Conservation (phyloP, 2,329 filamentous ascomycete genomes). For the Colletotrichum godetiae region DNA sequence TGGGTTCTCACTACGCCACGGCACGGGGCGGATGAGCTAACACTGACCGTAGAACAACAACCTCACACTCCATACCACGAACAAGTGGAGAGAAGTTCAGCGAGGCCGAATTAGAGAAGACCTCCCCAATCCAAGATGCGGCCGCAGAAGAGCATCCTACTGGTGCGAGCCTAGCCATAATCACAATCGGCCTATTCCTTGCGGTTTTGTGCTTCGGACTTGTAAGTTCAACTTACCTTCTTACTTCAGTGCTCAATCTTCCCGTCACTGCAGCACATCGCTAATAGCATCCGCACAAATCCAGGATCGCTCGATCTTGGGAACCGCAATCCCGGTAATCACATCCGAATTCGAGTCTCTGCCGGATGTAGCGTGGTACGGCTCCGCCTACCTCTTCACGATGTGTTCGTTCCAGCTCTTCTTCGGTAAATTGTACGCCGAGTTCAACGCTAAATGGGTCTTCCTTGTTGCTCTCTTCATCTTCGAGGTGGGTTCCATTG, state of each 20-base stretch:
- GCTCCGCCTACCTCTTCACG: constrained; percentile 8
- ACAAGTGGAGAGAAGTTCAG: neutral
- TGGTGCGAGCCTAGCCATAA: constrained; percentile 17
- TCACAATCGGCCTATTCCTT: constrained; percentile 18
- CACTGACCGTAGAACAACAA: neutral
- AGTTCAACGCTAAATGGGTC: constrained; percentile 61
- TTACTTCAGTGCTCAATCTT: neutral
- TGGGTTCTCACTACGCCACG: neutral
- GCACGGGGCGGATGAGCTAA: neutral
- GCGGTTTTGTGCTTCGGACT: constrained; percentile 30
- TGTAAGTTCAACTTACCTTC: neutral
- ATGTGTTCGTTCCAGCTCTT: constrained; percentile 53
- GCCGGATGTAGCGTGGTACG: constrained; percentile 29
- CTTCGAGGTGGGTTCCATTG: constrained; percentile 57
- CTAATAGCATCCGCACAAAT: neutral
- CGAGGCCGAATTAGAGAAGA: neutral
- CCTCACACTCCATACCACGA: neutral
- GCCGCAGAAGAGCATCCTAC: neutral
- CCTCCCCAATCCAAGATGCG: neutral
- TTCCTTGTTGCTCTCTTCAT: constrained; percentile 44
- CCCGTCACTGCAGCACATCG: neutral
- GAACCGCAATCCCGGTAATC: constrained; percentile 34
- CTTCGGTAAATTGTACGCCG: constrained; percentile 66
- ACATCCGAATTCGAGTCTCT: constrained; percentile 33
- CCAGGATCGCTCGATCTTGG: constrained; percentile 31